phyloP scores from a whole-genome alignment of 164 flowering plant species.

The Malania oleifera region DNA sequence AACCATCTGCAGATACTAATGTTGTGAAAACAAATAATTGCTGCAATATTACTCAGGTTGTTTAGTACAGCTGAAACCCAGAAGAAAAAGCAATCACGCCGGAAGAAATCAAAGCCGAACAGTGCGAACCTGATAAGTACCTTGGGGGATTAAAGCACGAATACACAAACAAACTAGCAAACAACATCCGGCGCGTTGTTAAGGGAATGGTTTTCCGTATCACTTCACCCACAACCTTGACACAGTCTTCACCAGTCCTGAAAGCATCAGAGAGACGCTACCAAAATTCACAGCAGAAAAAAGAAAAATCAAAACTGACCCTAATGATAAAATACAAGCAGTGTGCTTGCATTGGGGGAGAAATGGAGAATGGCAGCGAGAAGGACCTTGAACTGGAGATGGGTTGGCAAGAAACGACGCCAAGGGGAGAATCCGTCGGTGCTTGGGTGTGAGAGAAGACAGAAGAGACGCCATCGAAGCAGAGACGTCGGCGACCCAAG shows the following conservation, averaged over 20 bases:
- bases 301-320: not conserved
- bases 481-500: conserved; percentile 41
- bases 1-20: too few relatives aligned
- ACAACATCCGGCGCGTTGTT: conserved; percentile 50
- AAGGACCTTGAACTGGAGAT: conserved; percentile 25
- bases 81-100: not conserved
- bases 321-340: not conserved
- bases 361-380: too few relatives aligned
- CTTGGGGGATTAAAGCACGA: conserved; percentile 58
- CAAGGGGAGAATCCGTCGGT: not conserved
- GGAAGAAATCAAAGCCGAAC: conserved; percentile 13
- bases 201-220: conserved; percentile 22
- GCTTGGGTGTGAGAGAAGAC: conserved; percentile 16
- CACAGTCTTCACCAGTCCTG: conserved; percentile 23
- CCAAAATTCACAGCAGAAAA: not conserved
- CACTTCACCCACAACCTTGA: conserved; percentile 26
- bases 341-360: too few relatives aligned
- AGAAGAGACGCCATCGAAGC: conserved; percentile 38
- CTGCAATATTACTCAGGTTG: too few relatives aligned
- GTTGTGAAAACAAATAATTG: too few relatives aligned
- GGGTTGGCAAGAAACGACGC: conserved; percentile 20
- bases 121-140: conserved; percentile 81
- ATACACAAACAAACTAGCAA: conserved; percentile 37
- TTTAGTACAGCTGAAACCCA: not conserved
- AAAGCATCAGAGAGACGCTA: conserved; percentile 11